Evolutionary conservation across 2,329 filamentous ascomycete species (phyloP).

Genomic region (Orbilia oligospora): DNA sequence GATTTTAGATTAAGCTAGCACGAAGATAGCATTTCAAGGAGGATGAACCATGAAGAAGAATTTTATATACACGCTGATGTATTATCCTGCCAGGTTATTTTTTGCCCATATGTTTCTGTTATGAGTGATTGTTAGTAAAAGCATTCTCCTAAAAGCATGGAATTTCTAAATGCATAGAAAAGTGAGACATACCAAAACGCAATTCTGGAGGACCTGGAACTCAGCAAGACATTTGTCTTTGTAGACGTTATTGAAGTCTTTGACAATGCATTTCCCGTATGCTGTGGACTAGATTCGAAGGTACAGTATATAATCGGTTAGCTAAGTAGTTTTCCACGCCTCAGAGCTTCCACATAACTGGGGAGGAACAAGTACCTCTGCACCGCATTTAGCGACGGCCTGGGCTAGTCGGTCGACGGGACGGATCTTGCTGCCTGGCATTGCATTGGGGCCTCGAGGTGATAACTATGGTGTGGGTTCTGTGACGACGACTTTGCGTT

Average conservation of each 20-base stretch:
- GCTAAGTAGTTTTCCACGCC: neutral
- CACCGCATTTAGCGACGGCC: constrained; percentile 76
- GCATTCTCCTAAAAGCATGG: neutral
- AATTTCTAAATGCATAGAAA: neutral
- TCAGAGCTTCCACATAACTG: neutral
- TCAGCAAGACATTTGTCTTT: constrained; percentile 91
- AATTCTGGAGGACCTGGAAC: constrained; percentile 70
- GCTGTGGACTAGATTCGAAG: constrained; percentile 80
- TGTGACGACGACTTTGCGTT: constrained; percentile 9
- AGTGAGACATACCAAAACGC: constrained; percentile 35
- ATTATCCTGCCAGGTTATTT: constrained; percentile 1
- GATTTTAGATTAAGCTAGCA: constrained; percentile 1
- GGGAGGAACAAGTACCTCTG: constrained; percentile 71
- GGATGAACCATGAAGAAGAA: constrained; percentile 9
- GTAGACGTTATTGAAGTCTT: constrained; percentile 88
- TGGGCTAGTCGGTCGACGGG: constrained; percentile 80
- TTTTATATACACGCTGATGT: constrained; percentile 13
- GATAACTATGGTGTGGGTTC: too few species aligned
- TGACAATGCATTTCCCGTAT: constrained; percentile 91
- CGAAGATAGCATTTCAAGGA: neutral
- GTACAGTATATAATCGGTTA: constrained; percentile 17
- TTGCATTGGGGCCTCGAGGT: neutral
- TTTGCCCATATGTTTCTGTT: constrained; percentile 51
- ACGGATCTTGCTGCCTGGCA: constrained; percentile 70
- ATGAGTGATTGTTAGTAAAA: neutral